phyloP scores from a whole-genome alignment of 768 basidiomycete genomes.

The Mycena belliarum region DNA sequence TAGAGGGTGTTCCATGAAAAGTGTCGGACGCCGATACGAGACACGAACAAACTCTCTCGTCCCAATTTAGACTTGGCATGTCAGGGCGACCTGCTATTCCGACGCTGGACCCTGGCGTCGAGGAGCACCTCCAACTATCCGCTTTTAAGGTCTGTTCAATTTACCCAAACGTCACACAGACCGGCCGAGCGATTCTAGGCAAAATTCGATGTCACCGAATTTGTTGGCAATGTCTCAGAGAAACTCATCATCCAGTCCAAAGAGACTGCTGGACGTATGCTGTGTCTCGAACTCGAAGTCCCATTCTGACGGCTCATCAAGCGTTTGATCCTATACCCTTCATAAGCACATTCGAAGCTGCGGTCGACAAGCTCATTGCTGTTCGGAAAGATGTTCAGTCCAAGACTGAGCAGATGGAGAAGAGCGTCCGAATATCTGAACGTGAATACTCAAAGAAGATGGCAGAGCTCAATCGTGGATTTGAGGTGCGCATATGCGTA shows the following conservation, averaged over 20 bases:
- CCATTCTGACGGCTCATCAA: conserved; percentile 30
- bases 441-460: conserved; percentile 94
- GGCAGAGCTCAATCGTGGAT: conserved; percentile 88
- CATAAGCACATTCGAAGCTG: conserved; percentile 87
- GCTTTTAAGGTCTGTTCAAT: conserved; percentile 51
- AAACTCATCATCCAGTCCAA: conserved; percentile 86
- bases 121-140: conserved; percentile 52
- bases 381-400: conserved; percentile 89
- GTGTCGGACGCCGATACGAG: conserved; percentile 13
- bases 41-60: conserved; percentile 23
- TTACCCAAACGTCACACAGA: not conserved
- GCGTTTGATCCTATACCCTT: conserved; percentile 96
- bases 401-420: conserved; percentile 91
- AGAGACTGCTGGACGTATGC: conserved; percentile 73
- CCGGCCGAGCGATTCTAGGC: conserved; percentile 46
- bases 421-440: conserved; percentile 84
- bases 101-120: conserved; percentile 52
- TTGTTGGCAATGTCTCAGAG: conserved; percentile 83
- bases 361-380: conserved; percentile 84
- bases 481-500: conserved; percentile 66
- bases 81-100: conserved; percentile 17
- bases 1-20: conserved; percentile 52
- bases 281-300: not conserved
- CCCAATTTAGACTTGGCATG: conserved; percentile 19
- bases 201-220: conserved; percentile 91